A percentile compares a stretch with the other conserved stretches of the same genome.
Evolutionary conservation across 306 rosid species (phyloP).

Genomic region (Prunus armeniaca): DNA sequence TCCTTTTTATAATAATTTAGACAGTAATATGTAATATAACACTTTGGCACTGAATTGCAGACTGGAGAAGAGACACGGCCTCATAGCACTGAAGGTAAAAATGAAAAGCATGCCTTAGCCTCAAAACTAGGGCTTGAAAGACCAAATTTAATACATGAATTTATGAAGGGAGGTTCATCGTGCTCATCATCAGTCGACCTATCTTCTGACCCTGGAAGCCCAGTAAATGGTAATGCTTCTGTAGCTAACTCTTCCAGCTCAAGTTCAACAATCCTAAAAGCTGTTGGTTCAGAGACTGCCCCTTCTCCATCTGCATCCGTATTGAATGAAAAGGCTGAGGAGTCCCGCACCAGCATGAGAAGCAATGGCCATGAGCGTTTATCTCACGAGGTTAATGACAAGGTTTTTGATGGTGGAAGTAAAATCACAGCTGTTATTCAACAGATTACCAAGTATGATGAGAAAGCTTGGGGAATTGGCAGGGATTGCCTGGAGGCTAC

Average conservation of each 20-base stretch:
- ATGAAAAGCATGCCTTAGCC: conserved; percentile 33
- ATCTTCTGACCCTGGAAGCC: conserved; percentile 58
- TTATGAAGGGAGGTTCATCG: conserved; percentile 48
- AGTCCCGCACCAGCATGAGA: conserved; percentile 32
- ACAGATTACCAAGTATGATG: conserved; percentile 18
- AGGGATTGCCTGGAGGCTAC: conserved; percentile 29
- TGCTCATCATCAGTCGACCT: conserved; percentile 52
- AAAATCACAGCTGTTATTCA: not conserved
- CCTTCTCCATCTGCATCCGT: conserved; percentile 47
- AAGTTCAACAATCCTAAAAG: conserved; percentile 35
- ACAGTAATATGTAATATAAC: not conserved
- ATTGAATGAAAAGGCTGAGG: conserved; percentile 31
- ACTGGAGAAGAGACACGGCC: conserved; percentile 34
- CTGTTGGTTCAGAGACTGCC: conserved; percentile 29
- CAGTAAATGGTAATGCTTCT: conserved; percentile 50
- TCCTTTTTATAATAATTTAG: not conserved
- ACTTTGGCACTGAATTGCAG: conserved; percentile 41
- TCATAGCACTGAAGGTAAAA: conserved; percentile 30
- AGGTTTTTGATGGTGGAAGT: conserved; percentile 17
- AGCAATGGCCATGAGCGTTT: conserved; percentile 35
- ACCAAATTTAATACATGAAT: conserved; percentile 32
- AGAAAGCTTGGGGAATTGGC: conserved; percentile 29
- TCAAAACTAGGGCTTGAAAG: conserved; percentile 46
- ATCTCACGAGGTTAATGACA: conserved; percentile 31
- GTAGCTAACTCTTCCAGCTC: conserved; percentile 33